Evolutionary conservation across 2,329 filamentous ascomycete species (phyloP).

Genomic region (Gremmenia infestans): DNA sequence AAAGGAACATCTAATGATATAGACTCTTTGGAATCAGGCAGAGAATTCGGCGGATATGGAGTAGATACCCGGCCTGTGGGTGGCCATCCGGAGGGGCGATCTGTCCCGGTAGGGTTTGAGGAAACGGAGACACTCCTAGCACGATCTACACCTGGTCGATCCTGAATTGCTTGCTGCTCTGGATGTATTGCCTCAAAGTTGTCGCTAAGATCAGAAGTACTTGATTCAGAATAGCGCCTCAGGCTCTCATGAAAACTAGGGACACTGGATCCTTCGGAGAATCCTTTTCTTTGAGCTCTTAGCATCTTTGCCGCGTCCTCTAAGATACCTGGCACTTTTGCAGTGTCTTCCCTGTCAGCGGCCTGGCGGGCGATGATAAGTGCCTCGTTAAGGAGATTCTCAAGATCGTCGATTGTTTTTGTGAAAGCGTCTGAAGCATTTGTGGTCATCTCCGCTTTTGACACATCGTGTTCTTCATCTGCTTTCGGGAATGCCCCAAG

Average conservation of each 20-base stretch:
- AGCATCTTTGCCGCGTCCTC: constrained; percentile 21
- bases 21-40: constrained; percentile 8
- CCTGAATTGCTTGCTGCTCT: background rate
- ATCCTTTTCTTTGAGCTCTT: constrained; percentile 16
- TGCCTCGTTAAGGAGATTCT: constrained; percentile 33
- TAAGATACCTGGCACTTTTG: constrained; percentile 17
- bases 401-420: constrained; percentile 33
- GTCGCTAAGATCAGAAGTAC: constrained; percentile 14
- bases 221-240: constrained; percentile 19
- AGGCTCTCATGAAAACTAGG: constrained; percentile 28
- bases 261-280: constrained; percentile 9
- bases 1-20: background rate
- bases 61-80: constrained; percentile 14
- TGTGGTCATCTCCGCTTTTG: background rate
- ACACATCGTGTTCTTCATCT: constrained; percentile 3
- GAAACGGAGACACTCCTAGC: constrained; percentile 1
- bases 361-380: constrained; percentile 33
- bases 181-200: constrained; percentile 3
- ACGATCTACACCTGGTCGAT: background rate
- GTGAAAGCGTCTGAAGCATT: constrained; percentile 28
- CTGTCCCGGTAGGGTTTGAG: background rate
- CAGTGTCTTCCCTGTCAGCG: constrained; percentile 23
- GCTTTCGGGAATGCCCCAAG: constrained; percentile 10
- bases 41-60: constrained; percentile 13
- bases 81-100: constrained; percentile 1